Base-by-base conservation (phyloP, 768 basidiomycete species). In the Lenzites betulinus region DNA sequence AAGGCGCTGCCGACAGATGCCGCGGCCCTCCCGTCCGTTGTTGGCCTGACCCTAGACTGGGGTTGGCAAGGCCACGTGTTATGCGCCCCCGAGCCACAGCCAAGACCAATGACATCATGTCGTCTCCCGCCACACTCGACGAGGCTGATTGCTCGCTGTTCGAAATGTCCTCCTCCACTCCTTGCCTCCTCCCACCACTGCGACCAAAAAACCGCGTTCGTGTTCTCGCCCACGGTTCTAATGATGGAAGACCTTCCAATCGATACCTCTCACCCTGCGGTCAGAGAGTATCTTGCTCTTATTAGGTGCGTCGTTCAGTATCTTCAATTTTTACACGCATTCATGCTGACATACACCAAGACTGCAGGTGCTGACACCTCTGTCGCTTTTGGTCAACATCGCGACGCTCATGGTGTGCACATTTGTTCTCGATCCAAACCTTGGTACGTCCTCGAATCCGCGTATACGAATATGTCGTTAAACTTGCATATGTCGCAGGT, bases 341-440 rank as follows among this genome's bases (percentile, higher is more conserved):
- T 44, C 16, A 25, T 16, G 22, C 18, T 58, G 48, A 59, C 33
- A 41, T 8, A 2, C 2, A 4, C 1, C 61, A 33, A 83, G 90
- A 48, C 81, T 97, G 4, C 94, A 97, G 71, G 91, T 96, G 22
- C 76, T 95, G 47, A 93, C 93, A 0, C 94, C 94, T 0, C 77
- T 96, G 1, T 89, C 90, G 1, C 79, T 96, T 9, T 80, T 94
- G 64, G 83, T 95, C 58, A 90, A 90, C 68, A 85, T 95, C 43
- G 89, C 87, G 0, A 79, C 85, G 1, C 77, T 89, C 49, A 67
- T 89, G 36, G 81, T 92, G 4, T 95, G 93, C 69, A 71, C 87
- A 0, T 63, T 85, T 9, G 77, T 93, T 20, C 78, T 89, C 28
- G 81, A 77, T 20, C 93, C 93, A 0, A 84, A 83, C 23, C 78